Evolutionary conservation across 352 stramenopile genomes (phyloP).

Genomic region (Phytophthora citrophthora): DNA sequence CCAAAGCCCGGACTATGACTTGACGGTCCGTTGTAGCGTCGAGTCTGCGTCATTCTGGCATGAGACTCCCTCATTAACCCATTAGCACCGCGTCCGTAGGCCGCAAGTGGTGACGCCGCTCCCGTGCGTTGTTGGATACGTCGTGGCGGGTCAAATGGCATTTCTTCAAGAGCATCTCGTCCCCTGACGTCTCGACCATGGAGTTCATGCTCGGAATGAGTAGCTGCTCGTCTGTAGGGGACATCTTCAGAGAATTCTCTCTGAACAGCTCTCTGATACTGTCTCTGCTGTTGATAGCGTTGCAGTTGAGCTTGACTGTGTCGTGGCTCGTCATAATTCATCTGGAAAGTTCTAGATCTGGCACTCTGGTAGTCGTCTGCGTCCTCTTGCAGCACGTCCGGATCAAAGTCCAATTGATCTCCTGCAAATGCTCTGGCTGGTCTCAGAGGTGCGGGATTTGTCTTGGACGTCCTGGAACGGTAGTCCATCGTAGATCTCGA

Average conservation of each 20-base stretch:
- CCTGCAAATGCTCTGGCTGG: conserved; percentile 5
- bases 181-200: conserved; percentile 29
- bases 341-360: conserved; percentile 23
- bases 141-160: conserved; percentile 23
- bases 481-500: conserved; percentile 6
- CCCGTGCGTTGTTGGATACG: conserved; percentile 48
- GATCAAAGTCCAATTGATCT: conserved; percentile 9
- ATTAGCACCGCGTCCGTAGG: conserved; percentile 25
- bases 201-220: conserved; percentile 19
- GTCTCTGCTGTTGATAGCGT: conserved; percentile 45
- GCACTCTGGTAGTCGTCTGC: conserved; percentile 19
- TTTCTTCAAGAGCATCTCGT: conserved; percentile 6
- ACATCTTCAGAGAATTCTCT: conserved; percentile 25
- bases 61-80: conserved; percentile 8
- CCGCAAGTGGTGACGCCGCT: conserved; percentile 12
- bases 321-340: conserved; percentile 39
- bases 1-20: conserved; percentile 13
- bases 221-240: conserved; percentile 26
- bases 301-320: conserved; percentile 44
- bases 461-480: conserved; percentile 7
- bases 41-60: conserved; percentile 7
- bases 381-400: conserved; percentile 8
- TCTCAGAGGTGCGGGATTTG: not conserved
- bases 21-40: conserved; percentile 14
- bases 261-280: conserved; percentile 36